Percentiles rank a stretch among this genome's conserved stretches.
Evolutionary conservation across 768 basidiomycete species (phyloP).

Genomic region (Fistulinella prunicolor): DNA sequence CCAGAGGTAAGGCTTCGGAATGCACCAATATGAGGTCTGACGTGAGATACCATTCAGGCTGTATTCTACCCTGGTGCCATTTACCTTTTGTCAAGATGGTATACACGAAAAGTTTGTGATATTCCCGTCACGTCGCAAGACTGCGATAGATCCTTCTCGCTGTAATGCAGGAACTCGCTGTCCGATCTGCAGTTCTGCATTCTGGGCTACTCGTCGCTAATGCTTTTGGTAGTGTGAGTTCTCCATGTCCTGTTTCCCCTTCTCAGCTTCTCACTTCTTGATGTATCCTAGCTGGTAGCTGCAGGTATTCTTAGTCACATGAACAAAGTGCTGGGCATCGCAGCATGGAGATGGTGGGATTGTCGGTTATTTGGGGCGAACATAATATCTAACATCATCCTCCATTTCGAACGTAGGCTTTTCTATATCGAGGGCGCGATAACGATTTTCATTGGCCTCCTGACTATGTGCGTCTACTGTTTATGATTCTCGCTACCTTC

Average conservation of each 20-base stretch:
- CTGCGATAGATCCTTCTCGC: neutral
- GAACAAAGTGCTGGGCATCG: conserved; percentile 63
- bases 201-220: conserved; percentile 58
- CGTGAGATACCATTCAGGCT: conserved; percentile 31
- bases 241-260: neutral
- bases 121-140: neutral
- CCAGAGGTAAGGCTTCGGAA: conserved; percentile 42
- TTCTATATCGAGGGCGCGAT: conserved; percentile 71
- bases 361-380: neutral
- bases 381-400: neutral
- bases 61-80: conserved; percentile 63
- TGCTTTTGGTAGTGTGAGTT: conserved; percentile 61
- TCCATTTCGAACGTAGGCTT: conserved; percentile 43
- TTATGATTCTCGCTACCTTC: too few species aligned
- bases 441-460: conserved; percentile 57
- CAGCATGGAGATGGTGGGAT: conserved; percentile 67
- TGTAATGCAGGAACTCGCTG: conserved; percentile 52
- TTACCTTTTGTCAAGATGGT: conserved; percentile 32
- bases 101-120: conserved; percentile 19
- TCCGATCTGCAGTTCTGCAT: conserved; percentile 60
- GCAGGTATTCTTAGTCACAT: conserved; percentile 68
- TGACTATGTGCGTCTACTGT: conserved; percentile 41
- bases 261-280: neutral
- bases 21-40: neutral
- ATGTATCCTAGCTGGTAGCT: conserved; percentile 52